Percentiles rank a stretch among this genome's conserved stretches.
These are phyloP conservation scores for Daldinia decipiens DNA, from an alignment of 495 filamentous ascomycete species.

Conservation along the genomic window DNA sequence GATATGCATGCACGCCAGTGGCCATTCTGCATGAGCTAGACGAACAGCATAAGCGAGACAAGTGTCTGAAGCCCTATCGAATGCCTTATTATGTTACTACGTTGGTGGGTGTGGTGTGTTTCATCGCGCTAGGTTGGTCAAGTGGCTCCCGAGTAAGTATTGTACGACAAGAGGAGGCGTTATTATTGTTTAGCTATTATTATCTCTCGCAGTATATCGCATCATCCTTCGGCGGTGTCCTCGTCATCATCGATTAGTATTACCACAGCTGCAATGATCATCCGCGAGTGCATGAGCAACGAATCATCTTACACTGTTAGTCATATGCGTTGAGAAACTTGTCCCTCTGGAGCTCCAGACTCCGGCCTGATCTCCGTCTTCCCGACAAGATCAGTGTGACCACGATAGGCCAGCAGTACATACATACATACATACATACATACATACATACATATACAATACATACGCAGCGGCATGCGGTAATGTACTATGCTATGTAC, in stretches of 20 bases:
- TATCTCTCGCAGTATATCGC: constrained; percentile 37
- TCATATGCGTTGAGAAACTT: constrained; percentile 27
- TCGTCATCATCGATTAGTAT: constrained; percentile 23
- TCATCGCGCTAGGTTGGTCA: constrained; percentile 18
- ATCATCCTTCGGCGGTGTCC: constrained; percentile 34
- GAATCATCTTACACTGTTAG: constrained; percentile 23
- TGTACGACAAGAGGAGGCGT: constrained; percentile 16
- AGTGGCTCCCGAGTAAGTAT: constrained; percentile 22
- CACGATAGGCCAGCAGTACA: constrained; percentile 23
- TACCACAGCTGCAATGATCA: constrained; percentile 21
- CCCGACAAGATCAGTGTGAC: constrained; percentile 46
- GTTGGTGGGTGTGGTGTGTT: constrained; percentile 31
- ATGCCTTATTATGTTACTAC: constrained; percentile 29
- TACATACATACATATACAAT: background rate
- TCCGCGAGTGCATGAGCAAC: constrained; percentile 21
- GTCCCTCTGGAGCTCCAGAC: constrained; percentile 36
- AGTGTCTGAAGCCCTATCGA: constrained; percentile 46
- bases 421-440: background rate
- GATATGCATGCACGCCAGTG: constrained; percentile 42
- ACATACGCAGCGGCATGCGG: background rate
- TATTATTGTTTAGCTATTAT: constrained; percentile 35
- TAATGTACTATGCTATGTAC: constrained; percentile 20
- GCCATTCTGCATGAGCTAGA: constrained; percentile 41
- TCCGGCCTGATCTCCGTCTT: constrained; percentile 46
- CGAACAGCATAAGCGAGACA: constrained; percentile 48